A percentile compares a stretch with the other conserved stretches of the same genome.
Conservation (phyloP, 2,329 filamentous ascomycete species). For the Aspergillus sp. region DNA sequence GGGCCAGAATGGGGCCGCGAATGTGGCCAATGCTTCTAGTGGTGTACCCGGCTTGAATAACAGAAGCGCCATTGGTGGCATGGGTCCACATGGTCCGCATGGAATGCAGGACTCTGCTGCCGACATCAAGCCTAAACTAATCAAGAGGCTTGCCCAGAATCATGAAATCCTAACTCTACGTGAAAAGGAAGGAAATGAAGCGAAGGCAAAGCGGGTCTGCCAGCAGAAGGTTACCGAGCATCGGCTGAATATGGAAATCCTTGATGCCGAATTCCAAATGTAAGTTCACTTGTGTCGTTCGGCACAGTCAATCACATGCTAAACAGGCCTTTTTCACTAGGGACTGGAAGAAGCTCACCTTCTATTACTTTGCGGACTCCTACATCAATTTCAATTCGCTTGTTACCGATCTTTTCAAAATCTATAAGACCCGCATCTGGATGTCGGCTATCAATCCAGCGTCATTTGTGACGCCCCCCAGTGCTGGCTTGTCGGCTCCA, state of each 20-base stretch:
- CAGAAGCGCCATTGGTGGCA: conserved; percentile 72
- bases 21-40: conserved; percentile 49
- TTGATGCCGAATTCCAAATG: conserved; percentile 99
- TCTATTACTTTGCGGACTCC: conserved; percentile 96
- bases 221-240: conserved; percentile 97
- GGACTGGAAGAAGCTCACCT: conserved; percentile 98
- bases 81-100: conserved; percentile 73
- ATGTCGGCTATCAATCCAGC: conserved; percentile 99
- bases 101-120: conserved; percentile 70
- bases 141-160: conserved; percentile 88
- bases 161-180: conserved; percentile 87
- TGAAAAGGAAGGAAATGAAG: conserved; percentile 96
- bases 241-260: conserved; percentile 94
- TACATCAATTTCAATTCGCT: conserved; percentile 99
- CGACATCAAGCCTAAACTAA: conserved; percentile 92
- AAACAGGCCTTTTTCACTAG: conserved; percentile 49
- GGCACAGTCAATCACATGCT: not conserved
- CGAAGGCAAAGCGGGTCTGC: conserved; percentile 93
- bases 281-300: conserved; percentile 53
- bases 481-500: conserved; percentile 69
- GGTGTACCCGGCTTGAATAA: conserved; percentile 65
- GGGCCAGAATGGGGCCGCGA: conserved; percentile 51
- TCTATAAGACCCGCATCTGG: conserved; percentile 99
- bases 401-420: conserved; percentile 96
- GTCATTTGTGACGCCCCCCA: conserved; percentile 77